Evolutionary conservation across 2,329 filamentous ascomycete species (phyloP).

Genomic region (Calycina herbarum): DNA sequence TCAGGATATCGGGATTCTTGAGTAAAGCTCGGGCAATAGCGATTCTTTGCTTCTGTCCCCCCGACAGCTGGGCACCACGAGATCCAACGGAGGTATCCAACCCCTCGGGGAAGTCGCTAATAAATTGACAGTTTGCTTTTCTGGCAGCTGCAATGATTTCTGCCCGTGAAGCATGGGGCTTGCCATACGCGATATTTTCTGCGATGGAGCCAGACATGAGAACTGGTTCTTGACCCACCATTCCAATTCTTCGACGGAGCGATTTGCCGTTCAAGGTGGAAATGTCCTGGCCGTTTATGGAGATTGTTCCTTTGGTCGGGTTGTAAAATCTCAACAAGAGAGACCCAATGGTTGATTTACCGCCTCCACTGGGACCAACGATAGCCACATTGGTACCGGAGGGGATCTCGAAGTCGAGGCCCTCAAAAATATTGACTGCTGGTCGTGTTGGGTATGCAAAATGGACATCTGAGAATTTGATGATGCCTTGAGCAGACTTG

Average conservation of each 20-base stretch:
- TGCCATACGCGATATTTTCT: constrained; percentile 90
- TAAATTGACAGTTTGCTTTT: constrained; percentile 94
- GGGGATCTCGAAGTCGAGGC: constrained; percentile 85
- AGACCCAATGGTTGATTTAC: constrained; percentile 95
- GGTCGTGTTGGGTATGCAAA: constrained; percentile 95
- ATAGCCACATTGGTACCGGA: constrained; percentile 94
- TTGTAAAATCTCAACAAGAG: constrained; percentile 89
- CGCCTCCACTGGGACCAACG: constrained; percentile 92
- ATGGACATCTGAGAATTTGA: constrained; percentile 80
- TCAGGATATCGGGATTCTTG: constrained; percentile 94
- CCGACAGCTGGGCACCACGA: constrained; percentile 88
- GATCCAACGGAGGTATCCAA: constrained; percentile 93
- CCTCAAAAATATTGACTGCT: constrained; percentile 86
- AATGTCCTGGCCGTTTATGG: constrained; percentile 83
- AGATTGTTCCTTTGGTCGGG: constrained; percentile 73
- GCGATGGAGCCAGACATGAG: constrained; percentile 83
- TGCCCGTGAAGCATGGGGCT: constrained; percentile 70
- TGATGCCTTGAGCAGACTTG: constrained; percentile 80
- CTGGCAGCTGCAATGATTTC: constrained; percentile 86
- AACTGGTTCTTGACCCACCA: constrained; percentile 94
- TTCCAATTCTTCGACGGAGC: constrained; percentile 85
- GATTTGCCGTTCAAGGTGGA: constrained; percentile 89
- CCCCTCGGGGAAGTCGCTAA: constrained; percentile 93
- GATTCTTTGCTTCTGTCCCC: constrained; percentile 96
- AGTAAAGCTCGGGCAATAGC: constrained; percentile 93